Percentiles rank a stretch among this genome's conserved stretches.
Evolutionary conservation across 2,329 filamentous ascomycete genomes (phyloP).

Genomic region (Penicillium occitanis): DNA sequence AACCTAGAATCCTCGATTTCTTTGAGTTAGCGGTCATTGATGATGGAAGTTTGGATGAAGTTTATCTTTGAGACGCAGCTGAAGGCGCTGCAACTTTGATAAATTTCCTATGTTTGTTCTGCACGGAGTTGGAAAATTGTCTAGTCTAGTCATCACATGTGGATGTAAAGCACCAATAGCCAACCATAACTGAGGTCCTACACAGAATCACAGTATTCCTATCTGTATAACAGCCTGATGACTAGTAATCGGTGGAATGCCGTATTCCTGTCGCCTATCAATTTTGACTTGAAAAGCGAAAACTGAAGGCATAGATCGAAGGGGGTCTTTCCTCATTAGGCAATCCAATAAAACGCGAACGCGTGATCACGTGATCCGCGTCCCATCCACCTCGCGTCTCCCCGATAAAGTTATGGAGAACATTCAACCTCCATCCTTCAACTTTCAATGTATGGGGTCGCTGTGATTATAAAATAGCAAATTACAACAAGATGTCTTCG

Average conservation of each 20-base stretch:
- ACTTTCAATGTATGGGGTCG: neutral
- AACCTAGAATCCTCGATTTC: neutral
- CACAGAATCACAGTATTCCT: neutral
- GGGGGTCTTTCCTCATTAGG: constrained; percentile 22
- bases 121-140: no score
- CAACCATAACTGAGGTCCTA: neutral
- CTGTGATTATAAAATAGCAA: constrained; percentile 15
- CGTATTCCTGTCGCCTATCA: neutral
- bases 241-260: neutral
- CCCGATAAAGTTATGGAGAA: constrained; percentile 9
- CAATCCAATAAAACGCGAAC: constrained; percentile 28
- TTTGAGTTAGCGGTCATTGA: no score
- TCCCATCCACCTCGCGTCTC: constrained; percentile 30
- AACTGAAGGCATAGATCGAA: neutral
- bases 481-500: constrained; percentile 60
- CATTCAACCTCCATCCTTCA: constrained; percentile 8
- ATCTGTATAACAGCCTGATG: neutral
- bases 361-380: constrained; percentile 37
- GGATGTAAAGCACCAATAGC: neutral
- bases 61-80: no score
- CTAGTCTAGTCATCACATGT: neutral
- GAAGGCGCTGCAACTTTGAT: no score
- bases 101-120: no score
- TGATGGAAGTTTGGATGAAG: no score
- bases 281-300: neutral